Evolutionary conservation across 345 rosid species (phyloP).

Genomic region (Sapria himalayana): DNA sequence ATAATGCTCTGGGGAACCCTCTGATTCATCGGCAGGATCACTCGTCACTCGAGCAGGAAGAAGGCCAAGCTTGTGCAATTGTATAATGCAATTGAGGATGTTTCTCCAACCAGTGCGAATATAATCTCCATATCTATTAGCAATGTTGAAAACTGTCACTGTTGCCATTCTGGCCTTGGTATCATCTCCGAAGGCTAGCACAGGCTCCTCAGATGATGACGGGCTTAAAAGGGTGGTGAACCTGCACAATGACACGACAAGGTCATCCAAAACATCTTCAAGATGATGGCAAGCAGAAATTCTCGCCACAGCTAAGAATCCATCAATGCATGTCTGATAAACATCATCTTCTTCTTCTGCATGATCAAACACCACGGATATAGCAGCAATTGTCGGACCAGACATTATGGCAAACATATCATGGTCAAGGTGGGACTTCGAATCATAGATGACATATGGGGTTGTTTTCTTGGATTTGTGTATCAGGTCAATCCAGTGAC

Average conservation of each 20-base stretch:
- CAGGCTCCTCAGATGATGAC: slow-evolving; percentile 75
- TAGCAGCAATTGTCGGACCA: slow-evolving; percentile 97
- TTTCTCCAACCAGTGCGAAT: slow-evolving; percentile 95
- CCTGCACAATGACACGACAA: slow-evolving; percentile 84
- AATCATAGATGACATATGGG: slow-evolving; percentile 60
- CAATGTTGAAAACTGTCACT: slow-evolving; percentile 87
- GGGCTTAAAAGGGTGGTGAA: slow-evolving; percentile 88
- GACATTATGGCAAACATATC: slow-evolving; percentile 99
- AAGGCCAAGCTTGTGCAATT: slow-evolving; percentile 94
- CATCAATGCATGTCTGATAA: slow-evolving; percentile 90
- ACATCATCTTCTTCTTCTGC: slow-evolving; percentile 92
- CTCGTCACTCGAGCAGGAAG: slow-evolving; percentile 95
- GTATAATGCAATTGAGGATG: slow-evolving; percentile 79
- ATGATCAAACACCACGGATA: slow-evolving; percentile 95
- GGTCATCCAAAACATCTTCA: slow-evolving; percentile 93
- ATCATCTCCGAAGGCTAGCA: slow-evolving; percentile 90
- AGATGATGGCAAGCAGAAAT: slow-evolving; percentile 97
- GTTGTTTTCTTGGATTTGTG: slow-evolving; percentile 87
- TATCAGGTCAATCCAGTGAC: slow-evolving; percentile 99
- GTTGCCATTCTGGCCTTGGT: slow-evolving; percentile 92
- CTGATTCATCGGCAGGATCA: slow-evolving; percentile 95
- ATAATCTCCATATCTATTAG: slow-evolving; percentile 86
- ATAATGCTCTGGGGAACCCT: slow-evolving; percentile 60
- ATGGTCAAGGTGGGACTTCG: slow-evolving; percentile 76
- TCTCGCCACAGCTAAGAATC: slow-evolving; percentile 89